A percentile compares a stretch with the other conserved stretches of the same genome.
Conservation (phyloP, 768 basidiomycete species). For the Boletus speciosus region DNA sequence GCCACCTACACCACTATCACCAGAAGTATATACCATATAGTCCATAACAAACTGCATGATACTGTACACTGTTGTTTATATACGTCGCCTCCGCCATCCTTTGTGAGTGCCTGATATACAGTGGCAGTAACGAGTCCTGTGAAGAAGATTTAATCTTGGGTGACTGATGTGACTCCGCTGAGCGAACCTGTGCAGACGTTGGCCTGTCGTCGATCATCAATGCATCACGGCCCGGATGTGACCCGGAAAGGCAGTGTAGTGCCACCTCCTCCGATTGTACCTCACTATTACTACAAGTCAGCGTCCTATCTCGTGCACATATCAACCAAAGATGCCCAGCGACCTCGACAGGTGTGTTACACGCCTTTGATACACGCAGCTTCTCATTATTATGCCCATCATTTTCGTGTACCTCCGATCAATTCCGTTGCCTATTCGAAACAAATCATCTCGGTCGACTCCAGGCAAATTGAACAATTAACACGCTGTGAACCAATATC, state of each 20-base stretch:
- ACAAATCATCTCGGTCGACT: conserved; percentile 11
- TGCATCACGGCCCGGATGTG: conserved; percentile 10
- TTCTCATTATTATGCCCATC: conserved; percentile 22
- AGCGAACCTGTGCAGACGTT: not conserved
- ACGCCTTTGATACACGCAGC: conserved; percentile 29
- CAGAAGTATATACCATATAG: conserved; percentile 33
- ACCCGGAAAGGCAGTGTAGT: conserved; percentile 23
- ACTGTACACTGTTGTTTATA: conserved; percentile 35
- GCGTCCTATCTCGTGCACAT: conserved; percentile 24
- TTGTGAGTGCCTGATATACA: conserved; percentile 29
- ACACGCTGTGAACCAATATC: conserved; percentile 92
- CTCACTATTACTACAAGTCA: conserved; percentile 29
- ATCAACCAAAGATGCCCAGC: conserved; percentile 43
- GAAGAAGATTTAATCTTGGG: conserved; percentile 9
- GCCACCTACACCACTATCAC: conserved; percentile 22
- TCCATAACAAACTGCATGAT: conserved; percentile 27
- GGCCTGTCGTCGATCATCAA: conserved; percentile 17
- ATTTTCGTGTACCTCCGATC: conserved; percentile 25
- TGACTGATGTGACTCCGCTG: conserved; percentile 5
- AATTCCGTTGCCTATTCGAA: conserved; percentile 16
- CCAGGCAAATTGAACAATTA: conserved; percentile 92
- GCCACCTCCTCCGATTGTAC: conserved; percentile 21
- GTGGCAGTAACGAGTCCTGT: conserved; percentile 8
- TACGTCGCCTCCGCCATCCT: conserved; percentile 8
- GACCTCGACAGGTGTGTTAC: conserved; percentile 54